Evolutionary conservation across 345 rosid species (phyloP).

Genomic region (Excoecaria agallocha): DNA sequence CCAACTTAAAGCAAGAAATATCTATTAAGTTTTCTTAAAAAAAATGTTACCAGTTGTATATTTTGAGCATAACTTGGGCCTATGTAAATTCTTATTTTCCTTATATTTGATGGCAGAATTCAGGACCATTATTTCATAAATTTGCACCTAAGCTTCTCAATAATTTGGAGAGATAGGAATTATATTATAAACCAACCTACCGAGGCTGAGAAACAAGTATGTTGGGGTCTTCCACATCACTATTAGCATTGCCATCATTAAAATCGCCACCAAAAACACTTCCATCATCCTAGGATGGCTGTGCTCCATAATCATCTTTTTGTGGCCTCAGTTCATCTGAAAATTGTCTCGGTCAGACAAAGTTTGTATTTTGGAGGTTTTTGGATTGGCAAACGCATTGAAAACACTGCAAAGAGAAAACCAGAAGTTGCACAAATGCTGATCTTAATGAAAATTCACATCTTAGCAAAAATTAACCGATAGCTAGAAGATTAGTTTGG

Average conservation of each 20-base stretch:
- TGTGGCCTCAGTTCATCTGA: slow-evolving; percentile 54
- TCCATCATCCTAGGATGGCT: slow-evolving; percentile 62
- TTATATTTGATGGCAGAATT: not conserved
- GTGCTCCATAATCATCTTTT: slow-evolving; percentile 47
- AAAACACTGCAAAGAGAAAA: not conserved
- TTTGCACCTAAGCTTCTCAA: not conserved
- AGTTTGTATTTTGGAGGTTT: not conserved
- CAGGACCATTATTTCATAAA: not conserved
- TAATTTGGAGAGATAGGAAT: slow-evolving; percentile 1
- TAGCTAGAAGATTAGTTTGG: not conserved
- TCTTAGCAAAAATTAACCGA: not conserved
- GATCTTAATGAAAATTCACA: not conserved
- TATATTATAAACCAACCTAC: slow-evolving; percentile 47
- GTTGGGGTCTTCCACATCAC: slow-evolving; percentile 57
- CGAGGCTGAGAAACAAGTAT: slow-evolving; percentile 86
- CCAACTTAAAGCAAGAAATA: not conserved
- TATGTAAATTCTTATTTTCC: not conserved
- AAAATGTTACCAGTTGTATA: not conserved
- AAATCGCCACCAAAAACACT: slow-evolving; percentile 48
- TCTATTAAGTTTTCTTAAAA: not conserved
- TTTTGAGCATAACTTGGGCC: not conserved
- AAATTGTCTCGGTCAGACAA: not conserved
- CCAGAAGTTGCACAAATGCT: not conserved
- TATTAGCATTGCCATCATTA: slow-evolving; percentile 52
- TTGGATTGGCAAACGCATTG: not conserved